phyloP scores from a whole-genome alignment of 345 rosid genomes.

The Stellera chamaejasme region DNA sequence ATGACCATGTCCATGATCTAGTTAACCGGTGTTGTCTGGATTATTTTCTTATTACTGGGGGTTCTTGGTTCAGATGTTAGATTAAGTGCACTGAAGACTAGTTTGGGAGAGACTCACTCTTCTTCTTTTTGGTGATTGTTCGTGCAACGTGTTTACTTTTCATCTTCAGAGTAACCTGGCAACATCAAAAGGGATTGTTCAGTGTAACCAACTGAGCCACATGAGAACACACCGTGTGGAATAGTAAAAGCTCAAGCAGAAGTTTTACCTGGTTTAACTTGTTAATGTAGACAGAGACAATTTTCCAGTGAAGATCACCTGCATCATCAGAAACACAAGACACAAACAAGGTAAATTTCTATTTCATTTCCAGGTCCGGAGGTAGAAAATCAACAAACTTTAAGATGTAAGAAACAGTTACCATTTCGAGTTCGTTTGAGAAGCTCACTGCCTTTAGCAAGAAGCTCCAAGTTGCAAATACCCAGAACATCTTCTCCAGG shows the following conservation, averaged over 20 bases:
- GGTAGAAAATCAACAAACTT: neutral
- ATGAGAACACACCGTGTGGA: neutral
- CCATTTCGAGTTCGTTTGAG: slow-evolving; percentile 95
- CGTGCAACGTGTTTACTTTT: slow-evolving; percentile 82
- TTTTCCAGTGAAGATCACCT: slow-evolving; percentile 97
- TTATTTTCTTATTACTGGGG: too few relatives aligned
- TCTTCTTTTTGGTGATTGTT: slow-evolving; percentile 81
- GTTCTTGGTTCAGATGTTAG: too few relatives aligned
- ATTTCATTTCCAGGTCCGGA: neutral
- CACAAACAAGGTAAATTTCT: neutral
- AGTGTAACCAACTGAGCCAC: neutral
- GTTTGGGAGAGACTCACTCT: slow-evolving; percentile 36
- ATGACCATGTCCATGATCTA: too few relatives aligned
- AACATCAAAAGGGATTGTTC: neutral
- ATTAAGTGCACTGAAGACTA: too few relatives aligned
- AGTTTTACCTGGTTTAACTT: slow-evolving; percentile 41
- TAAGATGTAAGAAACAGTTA: slow-evolving; percentile 7
- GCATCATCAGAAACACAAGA: slow-evolving; percentile 9
- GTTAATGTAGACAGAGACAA: slow-evolving; percentile 76
- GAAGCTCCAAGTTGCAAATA: slow-evolving; percentile 54
- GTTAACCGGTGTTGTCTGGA: too few relatives aligned
- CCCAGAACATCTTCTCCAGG: slow-evolving; percentile 53
- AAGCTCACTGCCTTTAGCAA: slow-evolving; percentile 78
- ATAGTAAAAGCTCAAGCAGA: neutral
- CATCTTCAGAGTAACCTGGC: slow-evolving; percentile 80